Percentiles rank a stretch among this genome's conserved stretches.
Evolutionary conservation across 805 yeast species (phyloP).

Genomic region (Candida tallmaniae): DNA sequence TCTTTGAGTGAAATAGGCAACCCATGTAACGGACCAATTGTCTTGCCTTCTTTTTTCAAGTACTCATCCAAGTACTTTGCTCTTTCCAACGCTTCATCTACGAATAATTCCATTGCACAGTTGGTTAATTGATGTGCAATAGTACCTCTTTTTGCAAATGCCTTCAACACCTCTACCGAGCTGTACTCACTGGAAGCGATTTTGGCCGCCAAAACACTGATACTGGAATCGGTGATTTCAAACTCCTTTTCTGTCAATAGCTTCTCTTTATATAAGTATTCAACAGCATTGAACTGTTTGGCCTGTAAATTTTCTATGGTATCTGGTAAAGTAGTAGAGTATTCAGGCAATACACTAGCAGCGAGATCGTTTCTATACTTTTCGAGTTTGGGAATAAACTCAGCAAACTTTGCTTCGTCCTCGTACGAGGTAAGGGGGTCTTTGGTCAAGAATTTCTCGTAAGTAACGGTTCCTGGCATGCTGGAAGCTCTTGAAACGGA

Average conservation of each 20-base stretch:
- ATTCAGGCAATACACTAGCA: constrained; percentile 25
- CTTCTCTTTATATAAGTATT: constrained; percentile 30
- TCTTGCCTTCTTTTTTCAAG: constrained; percentile 40
- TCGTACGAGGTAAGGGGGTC: constrained; percentile 19
- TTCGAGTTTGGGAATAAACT: constrained; percentile 42
- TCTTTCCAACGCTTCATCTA: constrained; percentile 53
- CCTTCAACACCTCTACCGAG: constrained; percentile 36
- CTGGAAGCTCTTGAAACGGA: too few species aligned
- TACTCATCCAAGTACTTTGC: constrained; percentile 54
- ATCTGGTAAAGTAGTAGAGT: constrained; percentile 26
- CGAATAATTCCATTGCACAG: constrained; percentile 42
- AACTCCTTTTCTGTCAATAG: constrained; percentile 31
- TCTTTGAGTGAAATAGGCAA: constrained; percentile 60
- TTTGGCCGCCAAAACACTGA: constrained; percentile 22
- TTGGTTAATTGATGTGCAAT: constrained; percentile 43
- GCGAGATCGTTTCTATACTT: constrained; percentile 25
- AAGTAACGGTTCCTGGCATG: constrained; percentile 5
- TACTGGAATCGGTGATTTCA: constrained; percentile 34
- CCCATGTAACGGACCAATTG: constrained; percentile 63
- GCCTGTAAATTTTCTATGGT: constrained; percentile 23
- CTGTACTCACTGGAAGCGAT: constrained; percentile 30
- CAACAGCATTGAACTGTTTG: constrained; percentile 33
- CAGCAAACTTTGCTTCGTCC: constrained; percentile 36
- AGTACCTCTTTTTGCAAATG: constrained; percentile 40
- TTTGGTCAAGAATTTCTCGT: constrained; percentile 10